Evolutionary conservation across 305 asterid genomes (phyloP), one percentile per base, ranked within the genome.

Genomic region (Ilex paraguariensis): DNA sequence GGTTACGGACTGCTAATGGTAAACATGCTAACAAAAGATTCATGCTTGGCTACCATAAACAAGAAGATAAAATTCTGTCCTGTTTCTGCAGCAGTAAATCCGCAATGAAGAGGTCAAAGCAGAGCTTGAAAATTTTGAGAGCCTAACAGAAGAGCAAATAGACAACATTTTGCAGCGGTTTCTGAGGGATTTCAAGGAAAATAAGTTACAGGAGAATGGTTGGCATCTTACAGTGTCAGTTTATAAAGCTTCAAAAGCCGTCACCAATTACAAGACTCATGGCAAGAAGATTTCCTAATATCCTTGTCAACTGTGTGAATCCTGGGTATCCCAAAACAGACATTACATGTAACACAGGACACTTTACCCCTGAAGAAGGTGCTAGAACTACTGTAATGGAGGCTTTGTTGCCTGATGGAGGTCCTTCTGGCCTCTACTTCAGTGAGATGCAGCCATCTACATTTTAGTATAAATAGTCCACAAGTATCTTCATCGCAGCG

Each of bases 261-360:
- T 75, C 55, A 32, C 70, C 53, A 77, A 70, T 74, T 56, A 74
- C 82, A 51, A 54, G 82, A 48, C 59, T 77, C 50, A 14, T 67
- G 5, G 74, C 79, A 33, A 69, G 54, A 13, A 74, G 53, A 45
- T 62, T 28, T 36, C 66, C 62, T 5, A 30, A 64, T 16, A 39
- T 60, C 28, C 31, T 56, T 21, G 45, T 70, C 36, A 73, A 77
- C 58, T 56, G 79, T 44, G 56, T 73, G 31, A 61, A 71, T 54
- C 82, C 82, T 3, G 79, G 79, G 12, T 62, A 7, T 67, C 56
- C 57, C 2, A 73, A 49, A 14, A 77, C 82, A 1, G 79, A 77
- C 44, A 66, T 77, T 5, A 73, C 45, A 13, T 10, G 13, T 14
- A 44, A 73, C 11, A 50, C 64, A 10, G 74, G 82, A 11, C 11